A percentile compares a stretch with the other conserved stretches of the same genome.
Conservation (phyloP, 805 yeast species). For the Candida silvicultrix region DNA sequence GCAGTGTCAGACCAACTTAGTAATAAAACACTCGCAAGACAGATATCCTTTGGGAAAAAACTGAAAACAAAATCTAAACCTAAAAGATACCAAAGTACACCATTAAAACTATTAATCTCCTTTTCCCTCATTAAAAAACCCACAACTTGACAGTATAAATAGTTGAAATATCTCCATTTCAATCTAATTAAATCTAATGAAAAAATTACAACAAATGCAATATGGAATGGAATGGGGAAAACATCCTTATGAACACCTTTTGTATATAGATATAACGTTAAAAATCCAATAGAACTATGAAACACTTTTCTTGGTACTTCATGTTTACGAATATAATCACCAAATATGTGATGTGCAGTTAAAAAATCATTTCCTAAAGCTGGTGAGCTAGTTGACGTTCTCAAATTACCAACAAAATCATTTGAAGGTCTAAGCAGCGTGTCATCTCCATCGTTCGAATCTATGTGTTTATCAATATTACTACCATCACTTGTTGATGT, state of each 20-base stretch:
- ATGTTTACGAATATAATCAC: constrained; percentile 61
- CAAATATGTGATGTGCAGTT: constrained; percentile 37
- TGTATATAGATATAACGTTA: constrained; percentile 70
- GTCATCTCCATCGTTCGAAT: too few relatives aligned
- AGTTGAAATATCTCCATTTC: constrained; percentile 53
- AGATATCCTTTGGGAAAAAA: constrained; percentile 73
- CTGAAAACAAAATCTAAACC: constrained; percentile 72
- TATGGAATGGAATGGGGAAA: constrained; percentile 53
- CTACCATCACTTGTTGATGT: not conserved
- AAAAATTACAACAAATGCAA: constrained; percentile 51
- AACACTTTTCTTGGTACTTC: constrained; percentile 85
- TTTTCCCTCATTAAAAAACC: constrained; percentile 83
- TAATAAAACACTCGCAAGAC: constrained; percentile 66
- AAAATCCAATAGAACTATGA: constrained; percentile 84
- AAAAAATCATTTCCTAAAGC: constrained; percentile 18
- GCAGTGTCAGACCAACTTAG: constrained; percentile 98
- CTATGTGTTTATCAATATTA: not conserved
- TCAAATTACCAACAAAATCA: constrained; percentile 10
- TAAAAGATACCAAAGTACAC: constrained; percentile 79
- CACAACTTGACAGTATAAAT: constrained; percentile 53
- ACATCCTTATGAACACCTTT: constrained; percentile 47
- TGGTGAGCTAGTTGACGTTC: constrained; percentile 7
- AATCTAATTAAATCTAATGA: constrained; percentile 66
- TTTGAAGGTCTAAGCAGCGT: not conserved
- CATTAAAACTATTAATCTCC: constrained; percentile 71